Evolutionary conservation across 2,329 filamentous ascomycete genomes (phyloP).

Genomic region (Pseudogymnoascus sp.): DNA sequence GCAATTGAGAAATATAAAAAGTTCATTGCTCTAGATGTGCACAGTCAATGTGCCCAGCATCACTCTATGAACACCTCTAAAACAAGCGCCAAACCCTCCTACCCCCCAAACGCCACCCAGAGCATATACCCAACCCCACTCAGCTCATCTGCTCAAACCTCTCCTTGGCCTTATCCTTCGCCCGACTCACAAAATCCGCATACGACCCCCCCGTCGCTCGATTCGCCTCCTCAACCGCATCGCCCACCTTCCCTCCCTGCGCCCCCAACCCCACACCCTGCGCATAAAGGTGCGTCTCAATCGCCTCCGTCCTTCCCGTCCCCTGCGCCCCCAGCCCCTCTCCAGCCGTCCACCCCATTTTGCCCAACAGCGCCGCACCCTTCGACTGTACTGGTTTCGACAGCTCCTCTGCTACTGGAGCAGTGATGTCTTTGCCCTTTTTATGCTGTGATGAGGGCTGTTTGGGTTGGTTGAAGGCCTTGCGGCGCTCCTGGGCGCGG

Average conservation of each 20-base stretch:
- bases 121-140: not conserved
- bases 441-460: slow-evolving; percentile 38
- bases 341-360: slow-evolving; percentile 65
- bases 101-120: not conserved
- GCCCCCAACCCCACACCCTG: slow-evolving; percentile 64
- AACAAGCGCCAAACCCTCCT: not conserved
- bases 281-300: slow-evolving; percentile 56
- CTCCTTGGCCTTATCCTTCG: slow-evolving; percentile 58
- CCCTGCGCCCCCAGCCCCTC: slow-evolving; percentile 57
- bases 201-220: slow-evolving; percentile 53
- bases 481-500: slow-evolving; percentile 58
- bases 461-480: slow-evolving; percentile 53
- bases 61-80: not conserved
- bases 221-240: slow-evolving; percentile 56
- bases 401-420: slow-evolving; percentile 24
- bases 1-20: not conserved
- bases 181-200: slow-evolving; percentile 54
- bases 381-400: slow-evolving; percentile 44
- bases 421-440: slow-evolving; percentile 20
- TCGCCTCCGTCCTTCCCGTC: slow-evolving; percentile 54
- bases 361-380: slow-evolving; percentile 59
- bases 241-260: slow-evolving; percentile 60
- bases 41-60: not conserved
- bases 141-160: slow-evolving; percentile 49
- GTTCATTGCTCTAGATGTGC: not conserved